Conservation (phyloP, 169 alveolate genomes). For the Amoebophrya sp. region DNA sequence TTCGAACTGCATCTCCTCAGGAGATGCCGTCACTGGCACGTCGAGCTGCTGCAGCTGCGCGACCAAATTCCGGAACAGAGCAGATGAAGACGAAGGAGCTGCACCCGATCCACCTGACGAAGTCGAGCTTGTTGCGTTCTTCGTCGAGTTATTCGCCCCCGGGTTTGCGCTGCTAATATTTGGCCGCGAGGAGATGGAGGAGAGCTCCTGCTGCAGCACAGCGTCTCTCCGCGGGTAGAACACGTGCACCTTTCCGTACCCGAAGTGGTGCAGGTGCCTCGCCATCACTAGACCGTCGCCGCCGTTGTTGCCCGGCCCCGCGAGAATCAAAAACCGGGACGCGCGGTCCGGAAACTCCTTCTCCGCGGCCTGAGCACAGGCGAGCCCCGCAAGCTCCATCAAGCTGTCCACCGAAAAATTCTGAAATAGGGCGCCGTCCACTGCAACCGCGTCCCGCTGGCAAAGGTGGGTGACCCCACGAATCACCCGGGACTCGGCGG, state of each 20-base stretch:
- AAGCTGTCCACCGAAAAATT: constrained; percentile 43
- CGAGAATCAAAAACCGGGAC: constrained; percentile 20
- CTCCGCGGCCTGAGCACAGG: constrained; percentile 47
- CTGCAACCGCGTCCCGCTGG: background rate
- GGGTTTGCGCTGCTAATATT: no score
- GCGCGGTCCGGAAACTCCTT: background rate
- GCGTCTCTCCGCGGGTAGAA: constrained; percentile 35
- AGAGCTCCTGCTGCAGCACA: no score
- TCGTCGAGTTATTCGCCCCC: no score
- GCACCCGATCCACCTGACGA: no score
- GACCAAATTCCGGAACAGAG: background rate
- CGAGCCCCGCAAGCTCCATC: constrained; percentile 71
- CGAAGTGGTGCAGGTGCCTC: constrained; percentile 48
- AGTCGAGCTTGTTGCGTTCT: no score
- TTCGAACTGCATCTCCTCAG: background rate
- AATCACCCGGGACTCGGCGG: background rate
- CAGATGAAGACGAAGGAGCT: no score
- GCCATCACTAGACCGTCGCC: constrained; percentile 68
- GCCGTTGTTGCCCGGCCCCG: constrained; percentile 74
- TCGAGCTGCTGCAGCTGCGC: background rate
- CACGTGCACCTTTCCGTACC: constrained; percentile 31
- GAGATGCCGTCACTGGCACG: background rate
- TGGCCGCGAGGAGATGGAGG: no score
- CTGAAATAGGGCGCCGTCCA: background rate
- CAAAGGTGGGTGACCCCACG: background rate